Evolutionary conservation across 2,329 filamentous ascomycete species (phyloP), one percentile per base, ranked within the genome.

Genomic region (Rhynchosporium graminicola): DNA sequence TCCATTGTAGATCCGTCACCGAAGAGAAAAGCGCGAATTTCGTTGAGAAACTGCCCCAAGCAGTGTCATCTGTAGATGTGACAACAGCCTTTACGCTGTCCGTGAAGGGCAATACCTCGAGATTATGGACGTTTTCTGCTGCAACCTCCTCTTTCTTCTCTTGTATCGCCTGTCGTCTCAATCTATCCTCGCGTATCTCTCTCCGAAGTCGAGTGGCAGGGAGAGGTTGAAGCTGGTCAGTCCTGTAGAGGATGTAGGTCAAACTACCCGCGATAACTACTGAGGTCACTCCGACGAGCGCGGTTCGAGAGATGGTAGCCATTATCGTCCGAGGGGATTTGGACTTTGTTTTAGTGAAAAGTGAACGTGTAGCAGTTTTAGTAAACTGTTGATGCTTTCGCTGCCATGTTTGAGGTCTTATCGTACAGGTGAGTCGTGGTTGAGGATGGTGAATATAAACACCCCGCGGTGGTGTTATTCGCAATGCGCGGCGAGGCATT

Each of bases 1-100:
- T 74, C 82, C 84, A 87, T 71, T 87, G 81, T 3, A 83, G 76
- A 67, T 84, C 81, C 26, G 82, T 79, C 2, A 81, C 73, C 13
- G 80, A 73, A 13, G 85, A 82, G 57, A 91, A 81, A 26, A 65
- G 33, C 8, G 68, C 71, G 56, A 75, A 72, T 50, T 68, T 71
- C 20, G 57, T 67, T 4, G 66, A 65, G 40, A 74, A 74, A 33
- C 45, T 68, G 5, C 64, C 68, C 73, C 73, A 75, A 4, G 73
- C 70, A 15, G 71, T 69, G 57, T 67, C 68, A 46, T 73, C 69
- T n/a, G 47, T 46, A 9, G 64, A 58, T 2, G 42, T 59, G 13
- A 51, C 57, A 13, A 63, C 54, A 15, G 52, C 57, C 57, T 62
- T 29, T 1, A 56, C 48, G 42, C 68, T 64, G 20, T 67, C 15